Evolutionary conservation across 331 rosid genomes (phyloP), one percentile per base, ranked within the genome.

Genomic region (Spiraea crenata): DNA sequence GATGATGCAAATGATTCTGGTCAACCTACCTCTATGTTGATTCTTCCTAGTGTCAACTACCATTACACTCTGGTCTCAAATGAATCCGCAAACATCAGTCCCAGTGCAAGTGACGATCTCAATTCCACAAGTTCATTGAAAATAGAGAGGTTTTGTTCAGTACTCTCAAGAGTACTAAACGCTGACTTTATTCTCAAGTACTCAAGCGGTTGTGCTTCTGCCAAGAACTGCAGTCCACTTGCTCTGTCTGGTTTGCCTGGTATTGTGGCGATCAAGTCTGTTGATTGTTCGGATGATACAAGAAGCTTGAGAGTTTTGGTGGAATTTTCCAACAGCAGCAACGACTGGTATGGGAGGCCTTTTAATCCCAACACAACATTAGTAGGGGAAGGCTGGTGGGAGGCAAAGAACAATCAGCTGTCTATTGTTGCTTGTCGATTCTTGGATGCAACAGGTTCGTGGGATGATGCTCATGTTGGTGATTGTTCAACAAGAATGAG

Each of bases 341-440:
- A 50, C 47, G 3, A 20, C 47, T 46, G 16, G 63, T 45, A 50
- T 72, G 48, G 4, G 11, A 25, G 25, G 17, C 74, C 54, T 64
- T 83, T 86, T 50, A 75, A 61, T 74, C 90, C 92, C 9, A 61
- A 62, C 4, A 76, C 65, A n/a, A 61, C 73, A 17, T 63, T 88
- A 57, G 38, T 78, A 47, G 95, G 97, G 13, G 95, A 88, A 81
- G 95, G 89, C 7, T 74, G 77, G 65, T 90, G 92, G 95, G 82
- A 90, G 68, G 79, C 77, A 31, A 78, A 65, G 63, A 72, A 56
- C 41, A 79, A 80, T 50, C 64, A 45, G 7, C 56, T 85, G 7
- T 5, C 8, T 49, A 48, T 85, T 52, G 84, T 78, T 40, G 92
- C 85, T 49, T 91, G 95, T 40, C 75, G 58, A 51, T 44, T 86